Conservation (phyloP, 495 filamentous ascomycete genomes). For the Xylona heveae region DNA sequence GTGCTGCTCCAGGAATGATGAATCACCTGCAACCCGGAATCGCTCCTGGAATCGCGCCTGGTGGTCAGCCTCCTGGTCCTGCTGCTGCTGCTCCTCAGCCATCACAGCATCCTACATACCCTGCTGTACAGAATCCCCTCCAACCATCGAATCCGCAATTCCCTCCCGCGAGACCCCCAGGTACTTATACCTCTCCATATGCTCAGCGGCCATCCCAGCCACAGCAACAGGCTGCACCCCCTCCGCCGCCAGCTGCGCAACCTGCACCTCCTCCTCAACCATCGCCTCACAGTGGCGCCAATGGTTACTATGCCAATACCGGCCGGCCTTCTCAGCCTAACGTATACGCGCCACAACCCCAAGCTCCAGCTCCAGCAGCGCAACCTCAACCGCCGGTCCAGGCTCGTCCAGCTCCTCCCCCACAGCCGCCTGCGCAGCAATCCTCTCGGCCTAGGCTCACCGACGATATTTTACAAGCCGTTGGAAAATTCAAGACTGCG, state of each 20-base stretch:
- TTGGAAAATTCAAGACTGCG: slow-evolving; percentile 3
- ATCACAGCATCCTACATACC: background rate
- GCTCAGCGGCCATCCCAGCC: background rate
- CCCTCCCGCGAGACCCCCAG: background rate
- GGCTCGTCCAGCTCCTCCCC: too few species aligned
- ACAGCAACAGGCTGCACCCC: background rate
- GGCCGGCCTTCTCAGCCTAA: background rate
- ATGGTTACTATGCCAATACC: background rate
- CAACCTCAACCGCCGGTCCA: background rate
- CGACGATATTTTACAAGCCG: slow-evolving; percentile 1
- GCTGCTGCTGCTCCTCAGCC: background rate
- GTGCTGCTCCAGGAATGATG: too few species aligned
- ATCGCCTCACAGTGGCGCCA: background rate
- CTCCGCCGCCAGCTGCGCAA: background rate
- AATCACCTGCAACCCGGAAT: too few species aligned
- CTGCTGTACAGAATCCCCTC: background rate
- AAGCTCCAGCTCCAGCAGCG: background rate
- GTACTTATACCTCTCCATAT: slow-evolving; percentile 18
- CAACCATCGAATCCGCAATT: background rate
- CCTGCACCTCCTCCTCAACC: background rate
- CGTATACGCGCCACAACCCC: background rate
- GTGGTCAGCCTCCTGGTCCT: too few species aligned
- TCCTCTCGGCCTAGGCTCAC: background rate
- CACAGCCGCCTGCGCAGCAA: background rate
- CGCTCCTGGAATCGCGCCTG: too few species aligned